A percentile compares a stretch with the other conserved stretches of the same genome.
phyloP scores from a whole-genome alignment of 2,329 filamentous ascomycete species.

The Cordyceps fumosorosea region DNA sequence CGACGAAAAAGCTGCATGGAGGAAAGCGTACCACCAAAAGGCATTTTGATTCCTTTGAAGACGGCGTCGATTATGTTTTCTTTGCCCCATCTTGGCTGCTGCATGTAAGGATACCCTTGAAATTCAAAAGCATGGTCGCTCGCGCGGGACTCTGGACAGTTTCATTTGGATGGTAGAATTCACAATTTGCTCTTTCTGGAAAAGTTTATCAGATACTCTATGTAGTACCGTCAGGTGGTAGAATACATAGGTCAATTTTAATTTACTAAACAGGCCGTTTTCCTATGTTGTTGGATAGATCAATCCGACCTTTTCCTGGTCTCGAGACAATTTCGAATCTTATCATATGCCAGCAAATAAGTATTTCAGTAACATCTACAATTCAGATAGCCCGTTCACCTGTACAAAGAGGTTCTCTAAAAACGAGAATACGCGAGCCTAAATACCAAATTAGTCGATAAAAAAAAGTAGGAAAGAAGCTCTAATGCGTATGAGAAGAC shows the following conservation, averaged over 20 bases:
- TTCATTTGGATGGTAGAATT: neutral
- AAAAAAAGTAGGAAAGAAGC: neutral
- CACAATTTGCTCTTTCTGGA: neutral
- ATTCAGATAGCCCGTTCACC: too few species aligned
- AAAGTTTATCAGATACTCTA: neutral
- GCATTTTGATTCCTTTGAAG: neutral
- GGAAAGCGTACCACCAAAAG: constrained; percentile 1
- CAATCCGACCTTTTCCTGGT: neutral
- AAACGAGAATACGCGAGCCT: neutral
- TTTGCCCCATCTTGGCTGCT: constrained; percentile 8
- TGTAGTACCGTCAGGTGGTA: neutral
- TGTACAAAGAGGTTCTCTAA: neutral
- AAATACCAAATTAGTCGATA: neutral
- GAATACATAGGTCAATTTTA: too few species aligned
- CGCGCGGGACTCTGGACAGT: neutral
- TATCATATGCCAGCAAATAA: too few species aligned
- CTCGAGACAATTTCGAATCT: too few species aligned
- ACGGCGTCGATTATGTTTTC: constrained; percentile 7
- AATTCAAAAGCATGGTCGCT: constrained; percentile 5
- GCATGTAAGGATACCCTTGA: constrained; percentile 12
- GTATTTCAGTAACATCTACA: too few species aligned
- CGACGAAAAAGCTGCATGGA: neutral
- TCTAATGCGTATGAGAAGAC: too few species aligned
- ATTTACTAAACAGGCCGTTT: too few species aligned
- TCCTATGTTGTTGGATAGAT: too few species aligned